phyloP scores from a whole-genome alignment of 345 rosid genomes.

The Salix purpurea region DNA sequence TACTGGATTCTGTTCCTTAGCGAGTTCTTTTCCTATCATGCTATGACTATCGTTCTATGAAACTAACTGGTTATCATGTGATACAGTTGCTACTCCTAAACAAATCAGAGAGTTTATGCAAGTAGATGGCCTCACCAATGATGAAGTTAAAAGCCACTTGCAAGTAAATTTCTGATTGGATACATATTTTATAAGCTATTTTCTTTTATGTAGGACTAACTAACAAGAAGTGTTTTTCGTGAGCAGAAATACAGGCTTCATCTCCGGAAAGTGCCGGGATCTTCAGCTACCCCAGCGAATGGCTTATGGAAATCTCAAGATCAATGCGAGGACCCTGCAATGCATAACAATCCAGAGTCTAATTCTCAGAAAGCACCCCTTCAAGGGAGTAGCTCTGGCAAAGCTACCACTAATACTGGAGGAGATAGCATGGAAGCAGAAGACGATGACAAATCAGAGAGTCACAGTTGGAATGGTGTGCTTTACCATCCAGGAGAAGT shows the following conservation, averaged over 20 bases:
- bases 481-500: slow-evolving; percentile 4
- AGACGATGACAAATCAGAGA: slow-evolving; percentile 18
- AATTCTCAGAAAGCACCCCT: slow-evolving; percentile 13
- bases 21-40: not conserved
- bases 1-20: not conserved
- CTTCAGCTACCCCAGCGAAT: slow-evolving; percentile 18
- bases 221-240: not conserved
- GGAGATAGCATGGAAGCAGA: slow-evolving; percentile 14
- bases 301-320: slow-evolving; percentile 6
- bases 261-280: slow-evolving; percentile 11
- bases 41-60: not conserved
- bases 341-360: not conserved
- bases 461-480: slow-evolving; percentile 17
- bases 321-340: not conserved
- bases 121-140: slow-evolving; percentile 32
- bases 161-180: slow-evolving; percentile 12
- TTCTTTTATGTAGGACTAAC: not conserved
- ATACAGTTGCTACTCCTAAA: slow-evolving; percentile 25
- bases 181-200: not conserved
- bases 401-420: slow-evolving; percentile 2
- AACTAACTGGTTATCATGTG: not conserved
- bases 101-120: slow-evolving; percentile 27
- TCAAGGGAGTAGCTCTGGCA: slow-evolving; percentile 2
- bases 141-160: slow-evolving; percentile 30
- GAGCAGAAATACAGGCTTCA: slow-evolving; percentile 28